These are phyloP conservation scores for Apiospora phragmitis DNA, from an alignment of 2,329 filamentous ascomycete species.

Conservation along the genomic window DNA sequence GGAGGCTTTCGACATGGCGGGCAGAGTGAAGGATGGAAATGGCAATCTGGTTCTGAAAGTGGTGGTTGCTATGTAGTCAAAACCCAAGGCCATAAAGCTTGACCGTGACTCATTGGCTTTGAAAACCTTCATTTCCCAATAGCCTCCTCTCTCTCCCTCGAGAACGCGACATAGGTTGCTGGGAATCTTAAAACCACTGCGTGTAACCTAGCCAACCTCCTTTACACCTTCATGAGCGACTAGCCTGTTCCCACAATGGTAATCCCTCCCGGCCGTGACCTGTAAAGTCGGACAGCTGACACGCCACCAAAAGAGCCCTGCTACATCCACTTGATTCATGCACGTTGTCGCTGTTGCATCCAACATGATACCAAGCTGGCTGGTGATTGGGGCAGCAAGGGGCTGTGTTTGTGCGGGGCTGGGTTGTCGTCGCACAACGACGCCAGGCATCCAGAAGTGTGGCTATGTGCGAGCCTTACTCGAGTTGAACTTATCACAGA, in stretches of 20 bases:
- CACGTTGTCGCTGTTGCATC: neutral
- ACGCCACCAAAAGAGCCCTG: too few relatives aligned
- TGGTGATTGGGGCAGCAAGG: neutral
- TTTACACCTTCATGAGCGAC: neutral
- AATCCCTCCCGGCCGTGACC: neutral
- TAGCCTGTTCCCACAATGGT: neutral
- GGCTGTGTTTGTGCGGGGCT: neutral
- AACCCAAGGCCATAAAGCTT: neutral
- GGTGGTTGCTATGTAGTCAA: conserved; percentile 50
- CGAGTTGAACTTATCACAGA: neutral
- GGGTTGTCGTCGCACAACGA: neutral
- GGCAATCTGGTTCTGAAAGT: conserved; percentile 77
- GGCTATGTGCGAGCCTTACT: neutral
- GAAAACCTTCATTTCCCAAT: too few relatives aligned
- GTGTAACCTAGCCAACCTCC: neutral
- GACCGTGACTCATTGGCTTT: neutral
- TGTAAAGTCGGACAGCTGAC: neutral
- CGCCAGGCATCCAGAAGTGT: neutral
- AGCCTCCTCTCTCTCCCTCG: too few relatives aligned
- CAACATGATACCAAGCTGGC: neutral
- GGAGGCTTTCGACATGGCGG: conserved; percentile 74
- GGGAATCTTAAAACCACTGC: too few relatives aligned
- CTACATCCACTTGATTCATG: too few relatives aligned
- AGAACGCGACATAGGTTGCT: neutral
- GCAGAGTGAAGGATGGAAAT: conserved; percentile 66